Evolutionary conservation across 768 basidiomycete species (phyloP).

Genomic region (Amanita phalloides): DNA sequence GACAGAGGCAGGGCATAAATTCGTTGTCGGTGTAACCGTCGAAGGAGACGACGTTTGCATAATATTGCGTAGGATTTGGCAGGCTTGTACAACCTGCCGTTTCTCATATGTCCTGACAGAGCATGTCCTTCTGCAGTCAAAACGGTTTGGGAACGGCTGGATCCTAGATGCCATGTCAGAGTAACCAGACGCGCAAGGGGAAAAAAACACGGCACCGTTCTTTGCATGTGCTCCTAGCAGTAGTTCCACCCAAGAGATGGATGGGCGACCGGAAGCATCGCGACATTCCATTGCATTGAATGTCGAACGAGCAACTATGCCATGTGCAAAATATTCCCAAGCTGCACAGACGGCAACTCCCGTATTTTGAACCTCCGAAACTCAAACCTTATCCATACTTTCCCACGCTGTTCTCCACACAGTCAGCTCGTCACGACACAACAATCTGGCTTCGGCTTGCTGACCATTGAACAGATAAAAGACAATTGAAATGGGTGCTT

Average conservation of each 20-base stretch:
- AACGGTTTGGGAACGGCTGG: background rate
- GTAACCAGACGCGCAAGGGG: slow-evolving; percentile 5
- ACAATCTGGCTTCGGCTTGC: too few species aligned
- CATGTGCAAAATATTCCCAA: background rate
- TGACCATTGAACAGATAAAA: slow-evolving; percentile 11
- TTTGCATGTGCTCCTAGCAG: slow-evolving; percentile 15
- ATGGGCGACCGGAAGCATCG: slow-evolving; percentile 54
- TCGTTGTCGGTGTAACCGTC: background rate
- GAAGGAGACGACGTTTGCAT: background rate
- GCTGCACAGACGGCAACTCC: background rate
- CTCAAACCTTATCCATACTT: slow-evolving; percentile 21
- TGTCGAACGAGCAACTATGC: slow-evolving; percentile 9
- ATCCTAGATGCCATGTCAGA: slow-evolving; percentile 1
- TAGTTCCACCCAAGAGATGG: slow-evolving; percentile 26
- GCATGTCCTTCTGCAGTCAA: background rate
- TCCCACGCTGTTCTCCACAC: slow-evolving; percentile 27
- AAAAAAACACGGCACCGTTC: slow-evolving; percentile 12
- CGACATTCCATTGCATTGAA: slow-evolving; percentile 70
- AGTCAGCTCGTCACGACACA: slow-evolving; percentile 12
- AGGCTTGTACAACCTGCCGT: background rate
- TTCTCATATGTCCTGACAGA: background rate
- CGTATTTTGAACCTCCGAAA: background rate
- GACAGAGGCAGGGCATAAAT: background rate
- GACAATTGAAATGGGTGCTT: slow-evolving; percentile 73
- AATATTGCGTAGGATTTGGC: background rate